A percentile compares a stretch with the other conserved stretches of the same genome.
Conservation (phyloP, 225 moss, liverwort and hornwort genomes). For the Bryum argenteum region DNA sequence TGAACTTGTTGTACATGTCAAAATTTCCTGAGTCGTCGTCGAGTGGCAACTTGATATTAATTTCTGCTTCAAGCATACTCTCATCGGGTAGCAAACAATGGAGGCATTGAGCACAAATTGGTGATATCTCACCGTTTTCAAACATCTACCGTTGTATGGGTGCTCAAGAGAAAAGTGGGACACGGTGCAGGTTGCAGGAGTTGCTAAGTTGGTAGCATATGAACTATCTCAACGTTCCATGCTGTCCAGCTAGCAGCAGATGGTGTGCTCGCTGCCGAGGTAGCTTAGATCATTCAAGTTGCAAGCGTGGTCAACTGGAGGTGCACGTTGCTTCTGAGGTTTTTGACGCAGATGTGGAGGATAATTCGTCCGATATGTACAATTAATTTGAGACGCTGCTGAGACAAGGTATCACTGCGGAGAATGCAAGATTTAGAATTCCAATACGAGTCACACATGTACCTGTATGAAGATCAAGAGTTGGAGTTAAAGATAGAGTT, state of each 20-base stretch:
- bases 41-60: no score
- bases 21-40: no score
- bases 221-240: constrained; percentile 33
- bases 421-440: background rate
- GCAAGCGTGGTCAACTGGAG: background rate
- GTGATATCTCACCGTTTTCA: background rate
- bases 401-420: background rate
- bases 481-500: background rate
- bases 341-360: no score
- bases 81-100: no score
- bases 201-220: constrained; percentile 44
- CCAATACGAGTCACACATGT: background rate
- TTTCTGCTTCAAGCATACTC: no score
- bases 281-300: background rate
- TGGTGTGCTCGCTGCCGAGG: background rate
- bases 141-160: background rate
- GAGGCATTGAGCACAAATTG: no score
- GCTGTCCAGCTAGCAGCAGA: background rate
- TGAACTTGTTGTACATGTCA: no score
- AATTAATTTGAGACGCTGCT: background rate
- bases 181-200: constrained; percentile 49
- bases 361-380: background rate
- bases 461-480: background rate
- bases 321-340: background rate
- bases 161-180: background rate